Base-by-base conservation (phyloP, 2,329 filamentous ascomycete genomes). In the Aspergillus jensenii region DNA sequence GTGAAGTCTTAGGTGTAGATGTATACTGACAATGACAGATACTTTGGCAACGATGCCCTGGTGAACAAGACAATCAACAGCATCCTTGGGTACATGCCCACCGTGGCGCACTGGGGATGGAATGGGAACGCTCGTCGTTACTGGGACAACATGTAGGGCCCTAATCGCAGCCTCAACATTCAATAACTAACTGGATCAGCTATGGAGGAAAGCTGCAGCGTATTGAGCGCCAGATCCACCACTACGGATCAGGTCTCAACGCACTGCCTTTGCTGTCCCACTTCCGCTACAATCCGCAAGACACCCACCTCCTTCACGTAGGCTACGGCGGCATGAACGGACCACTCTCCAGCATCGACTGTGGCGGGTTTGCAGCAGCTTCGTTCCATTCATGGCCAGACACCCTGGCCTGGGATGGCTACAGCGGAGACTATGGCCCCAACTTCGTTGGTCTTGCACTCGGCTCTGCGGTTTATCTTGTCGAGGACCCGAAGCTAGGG, bases 41-140 rank as follows among this genome's bases (percentile, higher is more conserved):
- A 84, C 64, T 86, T 86, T 65, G 78, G 78, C 2, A 74, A 81
- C 47, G 70, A 70, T 0, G 65, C 65, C 0, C 82, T 82, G 0
- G 76, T 74, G 0, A 67, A 67, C 1, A 86, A 85, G 62, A 81
- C 88, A 0, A 73, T 86, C 46, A 75, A 81, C 55, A 82, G 79
- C 21, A 82, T 87, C 4, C 66, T 83, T 1, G 84, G 81, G 0
- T 86, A 81, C 60, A 84, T 80, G 74, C 83, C 84, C 0, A 82
- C 81, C 0, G 79, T 87, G 0, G 74, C 82, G 0, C 84, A 86
- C 61, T 87, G 84, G 84, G 84, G 82, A 3, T 87, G 81, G 81
- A 85, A 87, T 52, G 84, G 84, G 12, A 86, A 86, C 60, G 82
- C 84, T 0, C 77, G 84, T 2, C 71, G 84, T 6, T 86, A 86